Conservation (phyloP, 352 stramenopile species). For the Phytophthora cajani region DNA sequence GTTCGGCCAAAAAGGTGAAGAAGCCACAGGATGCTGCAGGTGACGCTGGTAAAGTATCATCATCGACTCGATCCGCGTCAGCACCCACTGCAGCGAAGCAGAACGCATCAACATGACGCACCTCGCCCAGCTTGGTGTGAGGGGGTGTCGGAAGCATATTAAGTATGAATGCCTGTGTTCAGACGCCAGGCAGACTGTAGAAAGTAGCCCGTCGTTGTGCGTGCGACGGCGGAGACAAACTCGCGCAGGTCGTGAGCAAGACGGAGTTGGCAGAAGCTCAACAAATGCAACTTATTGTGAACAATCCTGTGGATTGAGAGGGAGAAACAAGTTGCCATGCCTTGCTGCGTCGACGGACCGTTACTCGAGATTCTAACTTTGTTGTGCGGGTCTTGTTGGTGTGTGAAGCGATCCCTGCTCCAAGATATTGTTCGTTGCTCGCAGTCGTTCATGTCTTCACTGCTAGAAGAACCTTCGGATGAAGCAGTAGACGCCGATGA, state of each 20-base stretch:
- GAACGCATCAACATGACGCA: conserved; percentile 27
- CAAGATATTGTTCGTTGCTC: conserved; percentile 12
- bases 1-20: conserved; percentile 60
- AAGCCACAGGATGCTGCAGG: conserved; percentile 16
- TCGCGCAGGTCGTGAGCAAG: conserved; percentile 13
- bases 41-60: conserved; percentile 7
- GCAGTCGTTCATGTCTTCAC: conserved; percentile 21
- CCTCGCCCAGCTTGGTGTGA: conserved; percentile 1
- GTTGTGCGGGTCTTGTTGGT: neutral
- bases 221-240: conserved; percentile 8
- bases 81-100: conserved; percentile 5
- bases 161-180: conserved; percentile 17
- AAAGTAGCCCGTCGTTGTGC: conserved; percentile 25
- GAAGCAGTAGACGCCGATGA: conserved; percentile 4
- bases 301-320: conserved; percentile 11
- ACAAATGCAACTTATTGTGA: conserved; percentile 47
- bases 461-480: conserved; percentile 2
- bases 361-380: conserved; percentile 29
- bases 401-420: neutral
- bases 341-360: conserved; percentile 3
- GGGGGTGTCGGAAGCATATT: conserved; percentile 2
- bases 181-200: conserved; percentile 31
- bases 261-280: conserved; percentile 27
- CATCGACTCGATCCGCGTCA: conserved; percentile 13
- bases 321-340: neutral